These are phyloP conservation scores for Ophiocytium majus DNA, from an alignment of 352 stramenopile genomes.

Conservation along the genomic window DNA sequence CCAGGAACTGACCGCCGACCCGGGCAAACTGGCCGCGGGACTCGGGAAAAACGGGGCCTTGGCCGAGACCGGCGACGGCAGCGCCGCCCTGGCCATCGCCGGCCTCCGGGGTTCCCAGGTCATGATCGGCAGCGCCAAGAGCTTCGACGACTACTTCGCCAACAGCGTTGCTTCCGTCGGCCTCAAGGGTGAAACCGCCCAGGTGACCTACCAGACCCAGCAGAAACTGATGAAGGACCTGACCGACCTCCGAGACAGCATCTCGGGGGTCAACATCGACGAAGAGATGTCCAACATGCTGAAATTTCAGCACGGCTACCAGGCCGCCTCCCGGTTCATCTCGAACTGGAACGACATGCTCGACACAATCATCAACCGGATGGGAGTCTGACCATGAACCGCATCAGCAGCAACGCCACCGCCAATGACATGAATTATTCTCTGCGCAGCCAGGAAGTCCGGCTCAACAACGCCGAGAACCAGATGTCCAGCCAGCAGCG, in stretches of 20 bases:
- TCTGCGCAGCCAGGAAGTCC: background rate
- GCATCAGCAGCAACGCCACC: background rate
- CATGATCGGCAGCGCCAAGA: no score
- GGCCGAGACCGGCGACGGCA: background rate
- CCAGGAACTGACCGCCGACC: background rate
- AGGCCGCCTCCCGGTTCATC: background rate
- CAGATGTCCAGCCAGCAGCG: background rate
- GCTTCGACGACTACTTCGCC: no score
- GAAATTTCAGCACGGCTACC: background rate
- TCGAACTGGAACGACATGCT: background rate
- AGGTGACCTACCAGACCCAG: no score
- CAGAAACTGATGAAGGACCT: no score
- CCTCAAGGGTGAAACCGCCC: no score
- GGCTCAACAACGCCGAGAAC: background rate
- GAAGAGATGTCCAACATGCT: background rate
- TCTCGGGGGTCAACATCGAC: background rate
- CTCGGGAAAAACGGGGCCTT: background rate
- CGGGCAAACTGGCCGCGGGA: background rate
- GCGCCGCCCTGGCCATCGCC: background rate
- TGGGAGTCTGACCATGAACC: background rate
- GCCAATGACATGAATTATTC: background rate
- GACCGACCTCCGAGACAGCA: no score
- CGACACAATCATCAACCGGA: slow-evolving; percentile 1
- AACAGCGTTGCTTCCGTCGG: no score
- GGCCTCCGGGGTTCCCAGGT: background rate